A percentile compares a stretch with the other conserved stretches of the same genome.
Evolutionary conservation across 345 rosid species (phyloP).

Genomic region (Camelina neglecta): DNA sequence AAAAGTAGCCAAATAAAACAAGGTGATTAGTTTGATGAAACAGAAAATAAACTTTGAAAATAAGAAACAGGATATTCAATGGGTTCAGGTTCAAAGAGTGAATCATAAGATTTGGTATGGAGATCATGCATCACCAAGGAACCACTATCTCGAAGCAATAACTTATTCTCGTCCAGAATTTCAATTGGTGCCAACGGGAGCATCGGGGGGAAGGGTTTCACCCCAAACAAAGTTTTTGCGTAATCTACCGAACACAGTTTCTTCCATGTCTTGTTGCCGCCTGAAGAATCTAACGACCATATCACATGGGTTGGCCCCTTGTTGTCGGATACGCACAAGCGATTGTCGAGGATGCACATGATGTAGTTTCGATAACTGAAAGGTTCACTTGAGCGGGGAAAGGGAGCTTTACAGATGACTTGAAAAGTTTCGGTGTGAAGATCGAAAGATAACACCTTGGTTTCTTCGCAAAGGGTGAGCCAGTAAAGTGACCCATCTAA

Average conservation of each 20-base stretch:
- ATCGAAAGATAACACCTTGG: neutral
- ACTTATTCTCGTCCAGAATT: slow-evolving; percentile 10
- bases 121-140: neutral
- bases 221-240: neutral
- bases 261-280: neutral
- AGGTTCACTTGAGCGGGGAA: neutral
- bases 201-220: no score
- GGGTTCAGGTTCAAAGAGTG: no score
- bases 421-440: slow-evolving; percentile 18
- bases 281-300: neutral
- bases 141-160: neutral
- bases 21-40: no score
- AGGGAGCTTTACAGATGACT: neutral
- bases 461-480: no score
- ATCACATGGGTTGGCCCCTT: neutral
- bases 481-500: neutral
- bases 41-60: no score
- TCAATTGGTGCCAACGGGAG: neutral
- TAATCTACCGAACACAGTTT: neutral
- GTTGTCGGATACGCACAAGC: neutral
- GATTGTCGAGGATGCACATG: neutral
- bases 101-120: neutral
- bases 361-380: neutral
- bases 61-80: no score
- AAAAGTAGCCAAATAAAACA: no score